phyloP scores from a whole-genome alignment of 176 grass and related monocot species.

The Themeda triandra region DNA sequence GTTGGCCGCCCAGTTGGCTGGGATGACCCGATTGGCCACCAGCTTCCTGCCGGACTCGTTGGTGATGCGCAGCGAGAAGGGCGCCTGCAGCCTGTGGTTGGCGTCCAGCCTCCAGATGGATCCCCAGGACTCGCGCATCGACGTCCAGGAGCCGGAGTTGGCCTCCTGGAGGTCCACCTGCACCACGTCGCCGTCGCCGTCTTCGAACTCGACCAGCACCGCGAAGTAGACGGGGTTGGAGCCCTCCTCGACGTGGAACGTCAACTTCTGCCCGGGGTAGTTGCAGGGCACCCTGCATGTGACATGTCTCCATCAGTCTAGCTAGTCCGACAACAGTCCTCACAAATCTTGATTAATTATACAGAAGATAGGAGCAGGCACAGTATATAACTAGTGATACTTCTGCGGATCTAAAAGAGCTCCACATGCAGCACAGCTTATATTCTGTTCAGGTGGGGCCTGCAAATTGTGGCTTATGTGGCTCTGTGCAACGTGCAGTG shows the following conservation, averaged over 20 bases:
- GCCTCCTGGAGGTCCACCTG: slow-evolving; percentile 61
- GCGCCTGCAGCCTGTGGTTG: slow-evolving; percentile 32
- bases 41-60: slow-evolving; percentile 32
- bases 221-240: slow-evolving; percentile 68
- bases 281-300: slow-evolving; percentile 53
- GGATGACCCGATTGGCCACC: slow-evolving; percentile 55
- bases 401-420: slow-evolving; percentile 5
- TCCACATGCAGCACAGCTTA: neutral
- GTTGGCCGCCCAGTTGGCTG: slow-evolving; percentile 42
- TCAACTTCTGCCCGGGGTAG: slow-evolving; percentile 26
- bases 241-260: slow-evolving; percentile 74
- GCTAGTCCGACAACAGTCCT: neutral
- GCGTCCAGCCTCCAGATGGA: slow-evolving; percentile 61
- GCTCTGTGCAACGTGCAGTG: neutral
- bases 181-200: slow-evolving; percentile 54
- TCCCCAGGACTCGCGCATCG: slow-evolving; percentile 54
- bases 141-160: slow-evolving; percentile 44
- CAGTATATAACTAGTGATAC: neutral
- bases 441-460: neutral
- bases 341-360: neutral
- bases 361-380: neutral
- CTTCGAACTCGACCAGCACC: slow-evolving; percentile 54
- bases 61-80: slow-evolving; percentile 56
- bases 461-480: neutral
- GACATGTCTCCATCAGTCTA: neutral